Conservation (phyloP, 2,329 filamentous ascomycete genomes). For the Phyllosticta ampelicida region DNA sequence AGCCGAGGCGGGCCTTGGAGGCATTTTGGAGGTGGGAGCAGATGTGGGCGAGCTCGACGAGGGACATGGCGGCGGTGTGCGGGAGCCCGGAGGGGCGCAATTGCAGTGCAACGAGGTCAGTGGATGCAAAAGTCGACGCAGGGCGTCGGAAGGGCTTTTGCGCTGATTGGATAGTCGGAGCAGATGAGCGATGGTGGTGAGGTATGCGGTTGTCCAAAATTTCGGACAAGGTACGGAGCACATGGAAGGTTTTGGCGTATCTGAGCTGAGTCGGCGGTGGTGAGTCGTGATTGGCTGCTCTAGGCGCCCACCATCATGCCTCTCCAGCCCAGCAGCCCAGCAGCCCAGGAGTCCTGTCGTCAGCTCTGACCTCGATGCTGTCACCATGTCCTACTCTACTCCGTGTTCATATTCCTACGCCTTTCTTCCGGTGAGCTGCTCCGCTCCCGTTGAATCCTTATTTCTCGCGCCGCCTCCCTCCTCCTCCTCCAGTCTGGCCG, state of each 20-base stretch:
- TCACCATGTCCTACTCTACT: background rate
- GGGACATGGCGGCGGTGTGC: conserved; percentile 46
- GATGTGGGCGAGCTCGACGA: conserved; percentile 65
- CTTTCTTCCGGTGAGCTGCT: background rate
- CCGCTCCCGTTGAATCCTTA: background rate
- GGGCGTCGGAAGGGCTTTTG: background rate
- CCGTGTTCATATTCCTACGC: background rate
- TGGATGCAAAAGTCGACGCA: background rate
- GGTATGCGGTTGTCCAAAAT: conserved; percentile 15
- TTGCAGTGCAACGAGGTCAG: background rate
- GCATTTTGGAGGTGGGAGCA: conserved; percentile 91
- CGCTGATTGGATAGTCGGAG: conserved; percentile 1
- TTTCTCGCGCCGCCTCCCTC: background rate
- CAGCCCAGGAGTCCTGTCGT: too few relatives aligned
- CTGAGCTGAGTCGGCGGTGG: conserved; percentile 6
- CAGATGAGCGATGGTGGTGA: conserved; percentile 2
- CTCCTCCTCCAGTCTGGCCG: background rate
- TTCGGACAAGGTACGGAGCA: too few relatives aligned
- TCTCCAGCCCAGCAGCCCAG: background rate
- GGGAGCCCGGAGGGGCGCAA: conserved; percentile 8
- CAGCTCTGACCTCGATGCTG: conserved; percentile 1
- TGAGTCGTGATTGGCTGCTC: conserved; percentile 7
- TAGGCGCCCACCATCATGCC: background rate
- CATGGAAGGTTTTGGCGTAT: too few relatives aligned
- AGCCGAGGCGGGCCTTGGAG: conserved; percentile 66